Evolutionary conservation across 2,329 filamentous ascomycete species (phyloP).

Genomic region (Colletotrichum camelliae): DNA sequence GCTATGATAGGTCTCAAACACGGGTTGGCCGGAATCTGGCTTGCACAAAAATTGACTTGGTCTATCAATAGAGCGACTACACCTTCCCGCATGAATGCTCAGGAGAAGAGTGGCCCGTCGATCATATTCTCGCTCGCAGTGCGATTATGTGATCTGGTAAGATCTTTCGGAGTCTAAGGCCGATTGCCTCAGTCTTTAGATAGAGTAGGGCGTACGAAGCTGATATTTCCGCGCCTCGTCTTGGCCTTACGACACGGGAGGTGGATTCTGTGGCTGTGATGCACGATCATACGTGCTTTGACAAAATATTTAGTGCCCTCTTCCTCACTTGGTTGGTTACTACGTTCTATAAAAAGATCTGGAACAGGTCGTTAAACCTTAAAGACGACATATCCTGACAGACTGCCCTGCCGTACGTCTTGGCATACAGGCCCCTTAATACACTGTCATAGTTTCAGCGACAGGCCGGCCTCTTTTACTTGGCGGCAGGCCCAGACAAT

Average conservation of each 20-base stretch:
- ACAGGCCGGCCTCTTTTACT: neutral
- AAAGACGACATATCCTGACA: neutral
- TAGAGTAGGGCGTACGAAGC: neutral
- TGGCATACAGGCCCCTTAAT: neutral
- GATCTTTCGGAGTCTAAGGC: neutral
- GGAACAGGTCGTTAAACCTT: neutral
- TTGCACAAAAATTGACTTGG: accelerated
- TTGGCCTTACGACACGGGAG: neutral
- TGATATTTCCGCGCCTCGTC: neutral
- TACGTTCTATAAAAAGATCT: neutral
- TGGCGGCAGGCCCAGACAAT: neutral
- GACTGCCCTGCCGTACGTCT: neutral
- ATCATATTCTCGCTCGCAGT: neutral
- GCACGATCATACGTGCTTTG: neutral
- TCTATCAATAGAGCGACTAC: neutral
- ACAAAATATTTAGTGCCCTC: neutral
- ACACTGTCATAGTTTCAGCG: neutral
- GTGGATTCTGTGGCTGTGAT: neutral
- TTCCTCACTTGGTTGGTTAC: neutral
- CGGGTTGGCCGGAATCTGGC: neutral
- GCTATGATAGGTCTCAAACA: neutral
- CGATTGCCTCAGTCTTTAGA: neutral
- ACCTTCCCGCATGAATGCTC: neutral
- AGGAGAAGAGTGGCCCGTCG: neutral
- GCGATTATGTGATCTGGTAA: neutral